Evolutionary conservation across 495 filamentous ascomycete species (phyloP).

Genomic region (Annulohypoxylon bovei): DNA sequence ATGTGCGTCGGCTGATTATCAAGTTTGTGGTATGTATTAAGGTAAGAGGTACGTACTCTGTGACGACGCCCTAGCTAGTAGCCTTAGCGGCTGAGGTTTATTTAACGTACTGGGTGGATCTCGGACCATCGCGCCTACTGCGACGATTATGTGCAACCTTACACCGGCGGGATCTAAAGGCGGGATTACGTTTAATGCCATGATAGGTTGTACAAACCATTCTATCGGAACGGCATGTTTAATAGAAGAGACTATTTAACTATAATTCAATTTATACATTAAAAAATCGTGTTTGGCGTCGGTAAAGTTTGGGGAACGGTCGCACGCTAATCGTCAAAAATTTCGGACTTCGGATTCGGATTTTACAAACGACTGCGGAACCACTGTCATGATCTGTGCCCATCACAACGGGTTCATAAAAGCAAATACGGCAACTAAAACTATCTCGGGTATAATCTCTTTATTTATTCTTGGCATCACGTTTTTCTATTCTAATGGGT

Average conservation of each 20-base stretch:
- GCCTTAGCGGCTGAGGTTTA: neutral
- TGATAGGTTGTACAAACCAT: neutral
- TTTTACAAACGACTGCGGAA: neutral
- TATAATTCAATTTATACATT: neutral
- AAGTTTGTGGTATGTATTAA: no score
- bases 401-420: neutral
- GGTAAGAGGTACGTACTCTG: neutral
- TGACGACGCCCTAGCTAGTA: neutral
- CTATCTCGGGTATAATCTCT: neutral
- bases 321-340: neutral
- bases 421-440: neutral
- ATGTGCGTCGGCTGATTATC: no score
- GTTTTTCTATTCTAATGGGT: neutral
- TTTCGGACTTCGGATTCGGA: neutral
- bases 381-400: neutral
- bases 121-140: neutral
- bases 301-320: neutral
- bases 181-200: neutral
- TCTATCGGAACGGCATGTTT: neutral
- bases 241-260: neutral
- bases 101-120: constrained; percentile 5
- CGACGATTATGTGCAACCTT: constrained; percentile 1
- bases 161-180: neutral
- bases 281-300: neutral
- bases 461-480: neutral